These are phyloP conservation scores for Rhizopus arrhizus DNA, from an alignment of 371 early-diverging fungal species.

Conservation along the genomic window DNA sequence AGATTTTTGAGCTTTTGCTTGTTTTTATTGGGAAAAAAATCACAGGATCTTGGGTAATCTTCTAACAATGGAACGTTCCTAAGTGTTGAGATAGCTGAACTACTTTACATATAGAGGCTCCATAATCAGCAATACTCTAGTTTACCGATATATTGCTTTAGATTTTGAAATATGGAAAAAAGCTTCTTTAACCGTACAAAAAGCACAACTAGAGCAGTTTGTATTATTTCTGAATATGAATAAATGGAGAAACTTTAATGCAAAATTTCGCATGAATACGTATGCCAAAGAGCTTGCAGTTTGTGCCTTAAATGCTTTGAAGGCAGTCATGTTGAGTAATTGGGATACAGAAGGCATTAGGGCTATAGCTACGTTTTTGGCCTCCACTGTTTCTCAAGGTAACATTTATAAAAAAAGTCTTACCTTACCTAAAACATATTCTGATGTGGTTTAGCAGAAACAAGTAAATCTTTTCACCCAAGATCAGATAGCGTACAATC, in stretches of 20 bases:
- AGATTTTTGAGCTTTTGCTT: constrained; percentile 63
- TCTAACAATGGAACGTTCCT: background rate
- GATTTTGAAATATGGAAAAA: constrained; percentile 77
- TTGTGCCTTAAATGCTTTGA: constrained; percentile 58
- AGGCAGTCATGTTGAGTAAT: constrained; percentile 57
- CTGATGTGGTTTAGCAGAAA: background rate
- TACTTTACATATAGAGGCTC: constrained; percentile 51
- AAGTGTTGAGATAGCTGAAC: background rate
- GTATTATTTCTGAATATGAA: constrained; percentile 66
- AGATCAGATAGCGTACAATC: constrained; percentile 25
- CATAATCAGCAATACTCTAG: constrained; percentile 66
- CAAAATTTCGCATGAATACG: constrained; percentile 62
- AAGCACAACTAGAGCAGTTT: constrained; percentile 66
- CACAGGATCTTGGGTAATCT: constrained; percentile 55
- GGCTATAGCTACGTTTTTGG: constrained; percentile 67
- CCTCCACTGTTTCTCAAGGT: constrained; percentile 70
- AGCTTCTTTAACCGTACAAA: constrained; percentile 61
- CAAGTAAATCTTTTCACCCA: background rate
- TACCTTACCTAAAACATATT: background rate
- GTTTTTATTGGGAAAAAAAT: constrained; percentile 66
- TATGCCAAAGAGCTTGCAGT: constrained; percentile 58
- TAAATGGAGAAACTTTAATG: constrained; percentile 58
- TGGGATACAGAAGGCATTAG: constrained; percentile 71
- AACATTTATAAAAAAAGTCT: background rate
- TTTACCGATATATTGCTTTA: constrained; percentile 65